Evolutionary conservation across 306 rosid species (phyloP).

Genomic region (Delonix regia): DNA sequence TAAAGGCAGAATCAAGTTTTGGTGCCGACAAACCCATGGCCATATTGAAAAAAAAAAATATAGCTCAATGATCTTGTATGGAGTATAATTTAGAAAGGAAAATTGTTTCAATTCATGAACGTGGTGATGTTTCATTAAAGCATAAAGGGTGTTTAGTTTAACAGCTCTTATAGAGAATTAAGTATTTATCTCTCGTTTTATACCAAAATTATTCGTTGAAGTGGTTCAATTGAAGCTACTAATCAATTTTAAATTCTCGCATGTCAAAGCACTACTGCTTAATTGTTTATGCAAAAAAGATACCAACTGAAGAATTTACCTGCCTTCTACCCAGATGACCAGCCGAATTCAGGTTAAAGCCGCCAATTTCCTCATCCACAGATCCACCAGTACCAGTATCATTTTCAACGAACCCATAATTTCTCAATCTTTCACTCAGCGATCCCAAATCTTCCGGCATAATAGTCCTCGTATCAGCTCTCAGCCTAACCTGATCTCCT

Average conservation of each 20-base stretch:
- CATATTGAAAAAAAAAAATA: background rate
- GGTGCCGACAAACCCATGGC: slow-evolving; percentile 27
- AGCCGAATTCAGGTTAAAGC: slow-evolving; percentile 65
- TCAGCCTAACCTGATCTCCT: slow-evolving; percentile 53
- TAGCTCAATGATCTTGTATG: background rate
- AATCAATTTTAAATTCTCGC: slow-evolving; percentile 15
- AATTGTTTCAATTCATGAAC: background rate
- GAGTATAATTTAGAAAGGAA: background rate
- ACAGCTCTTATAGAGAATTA: background rate
- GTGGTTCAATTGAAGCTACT: background rate
- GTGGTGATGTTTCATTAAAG: background rate
- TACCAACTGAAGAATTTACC: slow-evolving; percentile 48
- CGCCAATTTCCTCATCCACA: slow-evolving; percentile 68
- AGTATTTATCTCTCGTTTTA: background rate
- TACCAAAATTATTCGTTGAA: background rate
- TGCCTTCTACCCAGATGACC: slow-evolving; percentile 80
- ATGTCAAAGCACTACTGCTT: background rate
- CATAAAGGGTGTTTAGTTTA: background rate
- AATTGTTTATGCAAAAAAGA: background rate
- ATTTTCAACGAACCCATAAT: slow-evolving; percentile 61
- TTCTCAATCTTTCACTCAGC: slow-evolving; percentile 58
- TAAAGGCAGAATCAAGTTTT: background rate
- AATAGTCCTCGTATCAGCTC: slow-evolving; percentile 50
- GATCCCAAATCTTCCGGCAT: slow-evolving; percentile 63
- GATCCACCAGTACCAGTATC: slow-evolving; percentile 51